These are phyloP conservation scores for Scenedesmus sp. DNA, from an alignment of 163 green algal species.

Conservation along the genomic window DNA sequence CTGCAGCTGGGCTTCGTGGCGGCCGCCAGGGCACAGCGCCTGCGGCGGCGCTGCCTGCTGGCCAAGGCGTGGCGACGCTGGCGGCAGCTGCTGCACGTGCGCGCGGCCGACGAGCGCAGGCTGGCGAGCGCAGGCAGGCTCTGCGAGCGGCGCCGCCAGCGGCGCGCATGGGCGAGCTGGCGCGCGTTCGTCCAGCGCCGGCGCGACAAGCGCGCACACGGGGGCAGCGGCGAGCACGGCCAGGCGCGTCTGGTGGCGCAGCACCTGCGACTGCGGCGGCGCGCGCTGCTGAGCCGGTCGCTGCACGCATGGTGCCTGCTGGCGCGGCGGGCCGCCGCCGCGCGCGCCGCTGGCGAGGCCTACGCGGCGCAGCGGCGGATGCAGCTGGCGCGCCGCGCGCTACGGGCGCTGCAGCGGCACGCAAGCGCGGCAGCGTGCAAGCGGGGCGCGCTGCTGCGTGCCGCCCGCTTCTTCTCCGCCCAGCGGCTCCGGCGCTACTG, in stretches of 20 bases:
- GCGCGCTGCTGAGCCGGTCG: neutral
- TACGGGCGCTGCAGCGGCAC: too few species aligned
- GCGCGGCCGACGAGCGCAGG: neutral
- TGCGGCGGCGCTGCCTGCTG: constrained; percentile 15
- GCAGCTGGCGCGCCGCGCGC: too few species aligned
- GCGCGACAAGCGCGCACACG: neutral
- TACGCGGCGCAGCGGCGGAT: too few species aligned
- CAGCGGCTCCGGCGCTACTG: too few species aligned
- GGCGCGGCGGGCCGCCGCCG: too few species aligned
- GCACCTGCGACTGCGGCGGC: constrained; percentile 1
- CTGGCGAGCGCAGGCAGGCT: neutral
- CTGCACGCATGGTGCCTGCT: too few species aligned
- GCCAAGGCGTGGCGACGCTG: constrained; percentile 15
- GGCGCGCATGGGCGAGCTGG: constrained; percentile 3
- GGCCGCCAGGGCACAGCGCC: neutral
- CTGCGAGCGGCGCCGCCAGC: neutral
- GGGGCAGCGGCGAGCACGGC: neutral
- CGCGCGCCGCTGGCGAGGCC: too few species aligned
- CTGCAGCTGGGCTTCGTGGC: constrained; percentile 3
- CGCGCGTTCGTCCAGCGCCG: neutral
- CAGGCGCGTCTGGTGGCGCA: constrained; percentile 8
- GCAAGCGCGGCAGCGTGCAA: too few species aligned
- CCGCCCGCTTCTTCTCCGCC: too few species aligned
- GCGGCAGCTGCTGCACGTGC: constrained; percentile 11
- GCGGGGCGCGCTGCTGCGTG: too few species aligned